phyloP scores from a whole-genome alignment of 208 protist species.

The Wallacemonas sp. region DNA sequence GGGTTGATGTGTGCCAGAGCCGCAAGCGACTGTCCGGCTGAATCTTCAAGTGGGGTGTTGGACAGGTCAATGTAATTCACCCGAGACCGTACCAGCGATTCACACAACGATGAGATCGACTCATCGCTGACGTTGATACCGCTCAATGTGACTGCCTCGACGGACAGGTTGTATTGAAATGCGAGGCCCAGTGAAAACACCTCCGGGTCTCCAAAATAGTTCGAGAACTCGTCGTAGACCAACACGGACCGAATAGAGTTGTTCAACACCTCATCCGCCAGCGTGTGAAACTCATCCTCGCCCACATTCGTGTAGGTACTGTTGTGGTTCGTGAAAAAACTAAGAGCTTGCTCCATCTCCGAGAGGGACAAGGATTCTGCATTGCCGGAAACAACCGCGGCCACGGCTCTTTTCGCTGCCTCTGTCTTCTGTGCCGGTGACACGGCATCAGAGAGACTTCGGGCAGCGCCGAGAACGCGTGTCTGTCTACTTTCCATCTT shows the following conservation, averaged over 20 bases:
- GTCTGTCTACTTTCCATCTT: conserved; percentile 22
- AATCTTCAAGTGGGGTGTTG: conserved; percentile 81
- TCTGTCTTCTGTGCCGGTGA: conserved; percentile 30
- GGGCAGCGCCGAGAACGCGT: conserved; percentile 72
- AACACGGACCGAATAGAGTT: conserved; percentile 80
- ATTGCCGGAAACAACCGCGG: conserved; percentile 32
- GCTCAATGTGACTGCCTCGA: conserved; percentile 83
- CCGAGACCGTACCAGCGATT: conserved; percentile 71
- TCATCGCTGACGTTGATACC: conserved; percentile 85
- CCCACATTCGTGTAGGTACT: conserved; percentile 73
- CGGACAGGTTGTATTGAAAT: conserved; percentile 85
- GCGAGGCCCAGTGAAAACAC: conserved; percentile 74
- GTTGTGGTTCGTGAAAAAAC: conserved; percentile 80
- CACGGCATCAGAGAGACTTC: conserved; percentile 61
- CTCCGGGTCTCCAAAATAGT: conserved; percentile 70
- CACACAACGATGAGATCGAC: conserved; percentile 70
- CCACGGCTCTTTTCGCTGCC: conserved; percentile 34
- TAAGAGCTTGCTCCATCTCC: conserved; percentile 58
- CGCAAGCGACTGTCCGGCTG: conserved; percentile 76
- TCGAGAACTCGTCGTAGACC: conserved; percentile 79
- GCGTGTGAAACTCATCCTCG: conserved; percentile 65
- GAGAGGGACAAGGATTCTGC: conserved; percentile 42
- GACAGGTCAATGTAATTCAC: conserved; percentile 86
- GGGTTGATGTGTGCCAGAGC: conserved; percentile 84
- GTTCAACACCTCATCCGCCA: conserved; percentile 84